Conservation (phyloP, 441 rosid genomes). For the Bocquillonia castaneifolia region DNA sequence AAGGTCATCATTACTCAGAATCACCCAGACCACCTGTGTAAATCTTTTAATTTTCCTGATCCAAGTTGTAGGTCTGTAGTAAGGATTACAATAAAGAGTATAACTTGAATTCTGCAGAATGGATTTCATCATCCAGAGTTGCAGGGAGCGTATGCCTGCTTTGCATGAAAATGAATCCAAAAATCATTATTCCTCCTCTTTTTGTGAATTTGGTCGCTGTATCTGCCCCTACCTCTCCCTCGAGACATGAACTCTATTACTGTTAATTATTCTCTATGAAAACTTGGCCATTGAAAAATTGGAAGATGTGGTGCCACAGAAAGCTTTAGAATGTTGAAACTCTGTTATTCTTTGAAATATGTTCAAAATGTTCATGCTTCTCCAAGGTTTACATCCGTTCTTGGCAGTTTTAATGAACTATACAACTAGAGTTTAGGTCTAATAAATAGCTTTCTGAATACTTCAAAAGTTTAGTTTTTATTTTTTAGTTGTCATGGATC, state of each 20-base stretch:
- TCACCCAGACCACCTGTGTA: background rate
- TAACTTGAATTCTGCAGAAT: background rate
- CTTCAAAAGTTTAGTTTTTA: background rate
- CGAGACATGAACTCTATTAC: background rate
- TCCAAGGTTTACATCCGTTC: background rate
- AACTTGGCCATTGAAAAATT: background rate
- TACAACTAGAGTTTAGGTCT: background rate
- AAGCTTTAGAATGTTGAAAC: background rate
- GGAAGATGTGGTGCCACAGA: background rate
- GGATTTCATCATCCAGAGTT: background rate
- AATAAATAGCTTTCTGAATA: background rate
- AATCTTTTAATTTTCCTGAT: background rate
- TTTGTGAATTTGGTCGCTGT: background rate
- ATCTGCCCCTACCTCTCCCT: background rate
- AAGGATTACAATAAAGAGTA: background rate
- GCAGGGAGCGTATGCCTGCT: background rate
- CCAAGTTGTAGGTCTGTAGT: background rate
- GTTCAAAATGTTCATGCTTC: background rate
- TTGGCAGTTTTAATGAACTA: background rate
- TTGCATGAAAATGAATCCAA: slow-evolving; percentile 1
- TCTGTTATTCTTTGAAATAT: background rate
- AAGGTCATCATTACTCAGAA: slow-evolving; percentile 16
- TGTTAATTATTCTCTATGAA: background rate
- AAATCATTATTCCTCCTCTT: background rate
- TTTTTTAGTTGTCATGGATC: background rate